Base-by-base conservation (phyloP, 768 basidiomycete species). In the Hypholoma fasciculare region DNA sequence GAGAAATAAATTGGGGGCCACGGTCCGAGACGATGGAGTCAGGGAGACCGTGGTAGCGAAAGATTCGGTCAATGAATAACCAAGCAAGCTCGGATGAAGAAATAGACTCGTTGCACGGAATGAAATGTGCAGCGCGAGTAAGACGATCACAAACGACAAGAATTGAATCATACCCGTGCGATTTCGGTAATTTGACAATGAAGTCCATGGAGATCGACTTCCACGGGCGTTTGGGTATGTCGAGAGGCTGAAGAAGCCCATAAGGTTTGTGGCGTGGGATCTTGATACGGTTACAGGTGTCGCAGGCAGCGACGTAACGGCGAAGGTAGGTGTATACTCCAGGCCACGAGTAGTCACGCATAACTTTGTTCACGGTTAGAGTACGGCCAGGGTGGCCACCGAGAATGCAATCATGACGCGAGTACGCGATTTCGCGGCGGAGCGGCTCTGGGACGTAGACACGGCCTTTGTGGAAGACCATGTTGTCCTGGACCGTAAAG, bases 201-300 rank as follows among this genome's bases (percentile, higher is more conserved):
- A 78, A 76, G 51, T 79, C 77, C 73, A 79, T 77, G 0, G 70
- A 69, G 23, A 80, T 72, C 3, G 72, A 68, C 26, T 66, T 54
- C 76, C 77, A 78, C 11, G 74, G 78, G 13, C 63, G 63, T 1
- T 60, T 9, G 1, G 75, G 77, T 23, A 75, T 69, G 51, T 69
- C 62, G 65, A 80, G 66, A 51, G 73, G 72, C 55, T 73, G 58
- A 19, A 78, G 63, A 7, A 65, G 52, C 1, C 79, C 78, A 56
- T 74, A 75, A 8, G 76, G 74, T 37, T 70, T 64, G 56, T 77
- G 74, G 13, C 68, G 67, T 16, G 61, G 52, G 3, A 64, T 37
- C 57, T 81, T 79, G 53, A 61, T 66, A 4, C 69, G 64, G 19
- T 50, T 54, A 61, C 78, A 81, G 2, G 62, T 54, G 8, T 72